Evolutionary conservation across 2,329 filamentous ascomycete species (phyloP).

Genomic region (Paraphoma chrysanthemicola): DNA sequence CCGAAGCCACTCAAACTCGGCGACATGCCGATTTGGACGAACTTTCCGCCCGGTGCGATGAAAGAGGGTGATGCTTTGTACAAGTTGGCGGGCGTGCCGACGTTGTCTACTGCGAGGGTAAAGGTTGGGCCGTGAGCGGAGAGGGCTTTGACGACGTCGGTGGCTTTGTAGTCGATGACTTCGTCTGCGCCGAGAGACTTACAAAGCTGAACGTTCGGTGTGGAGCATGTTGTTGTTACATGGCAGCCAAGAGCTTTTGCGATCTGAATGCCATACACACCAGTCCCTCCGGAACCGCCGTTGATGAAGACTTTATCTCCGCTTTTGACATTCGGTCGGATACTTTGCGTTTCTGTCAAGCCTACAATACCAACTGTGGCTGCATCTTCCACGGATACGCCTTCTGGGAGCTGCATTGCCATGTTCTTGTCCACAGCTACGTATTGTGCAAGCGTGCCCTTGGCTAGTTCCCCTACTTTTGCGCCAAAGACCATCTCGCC

Average conservation of each 20-base stretch:
- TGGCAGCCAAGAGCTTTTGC: conserved; percentile 66
- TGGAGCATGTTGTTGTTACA: conserved; percentile 67
- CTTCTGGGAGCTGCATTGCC: conserved; percentile 32
- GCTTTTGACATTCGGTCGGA: conserved; percentile 46
- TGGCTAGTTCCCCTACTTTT: conserved; percentile 33
- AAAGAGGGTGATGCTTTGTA: conserved; percentile 63
- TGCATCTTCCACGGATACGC: conserved; percentile 41
- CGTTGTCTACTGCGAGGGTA: conserved; percentile 64
- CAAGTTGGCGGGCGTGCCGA: conserved; percentile 58
- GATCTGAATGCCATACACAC: conserved; percentile 68
- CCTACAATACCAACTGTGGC: conserved; percentile 47
- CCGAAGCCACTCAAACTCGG: conserved; percentile 29
- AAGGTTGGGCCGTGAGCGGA: conserved; percentile 58
- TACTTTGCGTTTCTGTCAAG: conserved; percentile 49
- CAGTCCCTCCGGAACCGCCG: conserved; percentile 68
- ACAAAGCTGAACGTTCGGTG: conserved; percentile 63
- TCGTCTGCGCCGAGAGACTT: conserved; percentile 67
- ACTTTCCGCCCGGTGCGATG: conserved; percentile 57
- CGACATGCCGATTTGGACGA: conserved; percentile 43
- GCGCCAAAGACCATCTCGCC: conserved; percentile 52
- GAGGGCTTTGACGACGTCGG: conserved; percentile 57
- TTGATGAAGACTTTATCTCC: conserved; percentile 68
- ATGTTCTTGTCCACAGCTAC: conserved; percentile 31
- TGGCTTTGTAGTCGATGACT: conserved; percentile 65
- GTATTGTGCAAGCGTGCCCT: conserved; percentile 50